Conservation (phyloP, 139 green algal species). For the Chlorella sp. region DNA sequence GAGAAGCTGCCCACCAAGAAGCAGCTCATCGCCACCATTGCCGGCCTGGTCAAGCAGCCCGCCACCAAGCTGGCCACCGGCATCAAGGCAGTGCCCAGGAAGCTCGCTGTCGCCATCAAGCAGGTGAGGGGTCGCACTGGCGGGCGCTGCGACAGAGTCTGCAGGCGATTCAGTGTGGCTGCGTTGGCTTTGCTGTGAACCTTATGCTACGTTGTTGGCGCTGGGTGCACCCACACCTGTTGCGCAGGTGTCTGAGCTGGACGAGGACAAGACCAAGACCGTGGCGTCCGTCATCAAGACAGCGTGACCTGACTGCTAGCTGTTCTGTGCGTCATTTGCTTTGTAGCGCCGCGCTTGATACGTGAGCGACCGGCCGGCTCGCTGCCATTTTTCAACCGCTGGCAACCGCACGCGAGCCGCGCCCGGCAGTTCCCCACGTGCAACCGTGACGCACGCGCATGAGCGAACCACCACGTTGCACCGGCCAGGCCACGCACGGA, state of each 20-base stretch:
- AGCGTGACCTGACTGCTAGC: too few species aligned
- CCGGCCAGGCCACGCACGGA: too few species aligned
- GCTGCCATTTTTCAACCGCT: too few species aligned
- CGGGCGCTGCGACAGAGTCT: too few species aligned
- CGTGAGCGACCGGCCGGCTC: too few species aligned
- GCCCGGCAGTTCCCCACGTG: too few species aligned
- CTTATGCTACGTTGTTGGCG: neutral
- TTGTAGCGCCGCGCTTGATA: too few species aligned
- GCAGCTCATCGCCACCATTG: constrained; percentile 77
- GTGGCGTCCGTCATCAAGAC: constrained; percentile 18
- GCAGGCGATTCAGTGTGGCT: neutral
- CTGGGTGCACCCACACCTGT: neutral
- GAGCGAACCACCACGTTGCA: too few species aligned
- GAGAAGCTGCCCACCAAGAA: constrained; percentile 83
- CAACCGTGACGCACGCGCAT: too few species aligned
- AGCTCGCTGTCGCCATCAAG: constrained; percentile 36
- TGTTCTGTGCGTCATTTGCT: too few species aligned
- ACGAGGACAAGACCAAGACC: constrained; percentile 41
- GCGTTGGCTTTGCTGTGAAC: neutral
- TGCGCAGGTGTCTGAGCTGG: constrained; percentile 31
- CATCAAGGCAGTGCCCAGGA: constrained; percentile 38
- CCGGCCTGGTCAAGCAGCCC: constrained; percentile 75
- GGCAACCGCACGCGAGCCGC: too few species aligned
- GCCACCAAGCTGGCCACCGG: constrained; percentile 58
- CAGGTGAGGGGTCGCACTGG: neutral